phyloP scores from a whole-genome alignment of 2,329 filamentous ascomycete species.

The Aureobasidium musti region DNA sequence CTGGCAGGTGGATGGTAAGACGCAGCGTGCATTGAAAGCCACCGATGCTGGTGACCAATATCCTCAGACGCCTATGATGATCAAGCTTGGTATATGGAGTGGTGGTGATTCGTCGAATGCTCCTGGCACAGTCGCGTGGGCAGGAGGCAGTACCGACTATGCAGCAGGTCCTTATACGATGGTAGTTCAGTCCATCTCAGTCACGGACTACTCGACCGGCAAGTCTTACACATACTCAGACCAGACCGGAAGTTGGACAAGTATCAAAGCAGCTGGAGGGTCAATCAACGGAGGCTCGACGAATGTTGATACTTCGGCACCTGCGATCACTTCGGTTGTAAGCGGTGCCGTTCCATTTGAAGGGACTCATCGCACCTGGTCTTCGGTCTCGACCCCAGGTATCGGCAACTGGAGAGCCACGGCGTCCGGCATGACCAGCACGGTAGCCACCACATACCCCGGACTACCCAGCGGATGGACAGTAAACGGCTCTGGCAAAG shows the following conservation, averaged over 20 bases:
- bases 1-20: conserved; percentile 79
- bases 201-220: conserved; percentile 93
- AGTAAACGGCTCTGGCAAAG: conserved; percentile 73
- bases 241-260: conserved; percentile 73
- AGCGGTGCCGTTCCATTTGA: conserved; percentile 67
- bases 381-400: conserved; percentile 33
- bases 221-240: conserved; percentile 80
- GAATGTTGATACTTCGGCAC: conserved; percentile 58
- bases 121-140: conserved; percentile 84
- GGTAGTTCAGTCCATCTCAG: conserved; percentile 71
- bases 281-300: conserved; percentile 60
- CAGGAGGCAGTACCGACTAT: conserved; percentile 83
- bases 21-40: conserved; percentile 73
- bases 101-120: conserved; percentile 82
- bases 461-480: conserved; percentile 78
- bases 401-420: conserved; percentile 51
- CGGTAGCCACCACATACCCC: conserved; percentile 49
- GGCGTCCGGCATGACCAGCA: conserved; percentile 43
- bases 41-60: conserved; percentile 74
- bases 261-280: conserved; percentile 80
- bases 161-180: conserved; percentile 80
- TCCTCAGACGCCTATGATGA: conserved; percentile 91
- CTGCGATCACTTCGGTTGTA: conserved; percentile 64
- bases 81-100: conserved; percentile 90
- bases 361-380: conserved; percentile 59